Conservation (phyloP, 2,329 filamentous ascomycete species). For the Penicillium sp. region DNA sequence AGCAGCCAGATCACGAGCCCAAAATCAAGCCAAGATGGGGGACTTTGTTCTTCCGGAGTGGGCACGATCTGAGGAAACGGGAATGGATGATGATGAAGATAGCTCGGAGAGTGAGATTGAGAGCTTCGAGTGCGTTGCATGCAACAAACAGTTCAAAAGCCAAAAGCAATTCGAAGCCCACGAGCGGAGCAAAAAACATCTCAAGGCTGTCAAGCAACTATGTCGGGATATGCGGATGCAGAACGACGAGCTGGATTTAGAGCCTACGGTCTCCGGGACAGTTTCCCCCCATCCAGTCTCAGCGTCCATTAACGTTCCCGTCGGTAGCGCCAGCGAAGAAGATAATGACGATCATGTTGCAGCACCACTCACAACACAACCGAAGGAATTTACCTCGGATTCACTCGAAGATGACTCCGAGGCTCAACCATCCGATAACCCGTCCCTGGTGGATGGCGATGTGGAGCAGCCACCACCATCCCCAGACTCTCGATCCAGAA, state of each 20-base stretch:
- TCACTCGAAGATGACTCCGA: neutral
- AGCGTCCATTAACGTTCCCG: neutral
- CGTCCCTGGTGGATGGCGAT: neutral
- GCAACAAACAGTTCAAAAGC: conserved; percentile 75
- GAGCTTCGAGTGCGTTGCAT: conserved; percentile 64
- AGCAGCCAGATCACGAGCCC: conserved; percentile 77
- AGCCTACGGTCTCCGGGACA: conserved; percentile 2
- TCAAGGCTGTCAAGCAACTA: conserved; percentile 80
- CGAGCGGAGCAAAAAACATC: conserved; percentile 94
- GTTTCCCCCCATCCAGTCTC: neutral
- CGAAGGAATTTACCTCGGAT: neutral
- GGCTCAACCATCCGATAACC: neutral
- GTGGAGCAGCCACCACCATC: neutral
- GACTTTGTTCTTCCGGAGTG: conserved; percentile 70
- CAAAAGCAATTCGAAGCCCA: conserved; percentile 89
- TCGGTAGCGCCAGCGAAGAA: neutral
- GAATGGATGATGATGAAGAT: conserved; percentile 52
- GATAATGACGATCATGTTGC: neutral
- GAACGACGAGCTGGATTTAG: conserved; percentile 55
- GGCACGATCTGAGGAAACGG: conserved; percentile 62
- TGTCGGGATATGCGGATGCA: conserved; percentile 82
- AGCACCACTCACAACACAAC: neutral
- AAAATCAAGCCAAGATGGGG: conserved; percentile 73
- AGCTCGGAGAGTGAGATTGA: conserved; percentile 54
- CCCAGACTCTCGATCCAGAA: neutral